Evolutionary conservation across 1,139 yeast species (phyloP).

Genomic region (Suhomyces ambrosiae): DNA sequence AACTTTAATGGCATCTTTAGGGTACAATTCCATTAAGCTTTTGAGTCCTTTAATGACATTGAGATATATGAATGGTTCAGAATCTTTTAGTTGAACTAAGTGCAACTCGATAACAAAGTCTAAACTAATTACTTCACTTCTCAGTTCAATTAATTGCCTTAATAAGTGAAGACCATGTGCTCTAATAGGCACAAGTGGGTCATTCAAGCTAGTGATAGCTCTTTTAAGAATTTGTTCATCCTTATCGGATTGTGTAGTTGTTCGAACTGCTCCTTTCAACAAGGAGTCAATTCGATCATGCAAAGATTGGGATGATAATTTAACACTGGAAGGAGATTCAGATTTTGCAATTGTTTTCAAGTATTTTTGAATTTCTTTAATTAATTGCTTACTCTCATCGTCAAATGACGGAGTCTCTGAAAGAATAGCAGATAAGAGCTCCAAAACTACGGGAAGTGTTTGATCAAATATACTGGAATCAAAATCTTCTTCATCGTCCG

Average conservation of each 20-base stretch:
- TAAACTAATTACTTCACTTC: slow-evolving; percentile 52
- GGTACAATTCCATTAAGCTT: slow-evolving; percentile 52
- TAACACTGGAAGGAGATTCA: slow-evolving; percentile 9
- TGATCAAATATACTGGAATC: slow-evolving; percentile 24
- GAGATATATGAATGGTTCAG: slow-evolving; percentile 84
- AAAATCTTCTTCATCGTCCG: slow-evolving; percentile 45
- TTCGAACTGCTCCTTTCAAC: slow-evolving; percentile 28
- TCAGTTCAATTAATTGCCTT: slow-evolving; percentile 55
- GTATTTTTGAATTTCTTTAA: slow-evolving; percentile 31
- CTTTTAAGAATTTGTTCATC: slow-evolving; percentile 42
- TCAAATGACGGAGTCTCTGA: slow-evolving; percentile 43
- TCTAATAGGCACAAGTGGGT: slow-evolving; percentile 78
- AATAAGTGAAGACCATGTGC: slow-evolving; percentile 82
- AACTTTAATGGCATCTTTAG: slow-evolving; percentile 38
- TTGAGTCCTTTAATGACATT: slow-evolving; percentile 81
- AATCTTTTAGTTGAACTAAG: slow-evolving; percentile 65
- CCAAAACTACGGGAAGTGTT: slow-evolving; percentile 43
- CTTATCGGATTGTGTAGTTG: slow-evolving; percentile 19
- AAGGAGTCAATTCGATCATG: slow-evolving; percentile 31
- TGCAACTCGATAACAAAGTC: slow-evolving; percentile 63
- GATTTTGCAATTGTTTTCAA: slow-evolving; percentile 24
- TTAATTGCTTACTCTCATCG: slow-evolving; percentile 20
- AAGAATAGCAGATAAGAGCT: slow-evolving; percentile 56
- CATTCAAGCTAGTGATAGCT: slow-evolving; percentile 70
- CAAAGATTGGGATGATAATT: slow-evolving; percentile 30